These are phyloP conservation scores for Talaromyces nanjingensis DNA, from an alignment of 495 filamentous ascomycete species.

Conservation along the genomic window DNA sequence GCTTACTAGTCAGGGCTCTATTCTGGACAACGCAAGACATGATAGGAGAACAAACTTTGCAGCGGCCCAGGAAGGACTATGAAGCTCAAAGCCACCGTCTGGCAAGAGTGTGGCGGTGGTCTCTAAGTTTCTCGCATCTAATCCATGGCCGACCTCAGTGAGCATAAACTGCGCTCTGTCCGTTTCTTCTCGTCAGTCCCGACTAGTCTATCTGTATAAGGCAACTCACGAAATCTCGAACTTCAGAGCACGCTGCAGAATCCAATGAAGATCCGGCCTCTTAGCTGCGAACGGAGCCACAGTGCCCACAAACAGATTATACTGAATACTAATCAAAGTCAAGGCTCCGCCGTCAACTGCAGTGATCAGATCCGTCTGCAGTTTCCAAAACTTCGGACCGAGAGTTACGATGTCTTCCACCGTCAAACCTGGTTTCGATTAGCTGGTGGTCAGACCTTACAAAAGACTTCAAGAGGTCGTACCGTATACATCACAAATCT, in stretches of 20 bases:
- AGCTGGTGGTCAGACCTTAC: not conserved
- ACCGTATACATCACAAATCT: not conserved
- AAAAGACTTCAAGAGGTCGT: not conserved
- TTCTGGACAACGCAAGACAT: not conserved
- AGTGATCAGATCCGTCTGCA: not conserved
- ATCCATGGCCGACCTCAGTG: slow-evolving; percentile 25
- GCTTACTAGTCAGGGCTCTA: not conserved
- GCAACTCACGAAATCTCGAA: slow-evolving; percentile 20
- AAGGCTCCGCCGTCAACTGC: not conserved
- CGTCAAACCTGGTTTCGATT: not conserved
- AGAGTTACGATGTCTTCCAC: not conserved
- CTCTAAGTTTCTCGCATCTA: slow-evolving; percentile 26
- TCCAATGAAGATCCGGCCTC: slow-evolving; percentile 18
- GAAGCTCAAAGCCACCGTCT: slow-evolving; percentile 24
- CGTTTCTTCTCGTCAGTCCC: not conserved
- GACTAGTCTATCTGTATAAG: not conserved
- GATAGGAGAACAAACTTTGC: slow-evolving; percentile 16
- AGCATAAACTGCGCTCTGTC: slow-evolving; percentile 23
- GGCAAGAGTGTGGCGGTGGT: slow-evolving; percentile 24
- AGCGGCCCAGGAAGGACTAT: slow-evolving; percentile 20
- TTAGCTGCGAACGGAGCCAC: slow-evolving; percentile 15
- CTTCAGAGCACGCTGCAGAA: slow-evolving; percentile 19
- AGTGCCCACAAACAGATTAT: slow-evolving; percentile 27
- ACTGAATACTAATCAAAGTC: slow-evolving; percentile 21
- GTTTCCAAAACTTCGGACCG: not conserved